Evolutionary conservation across 2,329 filamentous ascomycete species (phyloP).

Genomic region (Fusarium oxysporum): DNA sequence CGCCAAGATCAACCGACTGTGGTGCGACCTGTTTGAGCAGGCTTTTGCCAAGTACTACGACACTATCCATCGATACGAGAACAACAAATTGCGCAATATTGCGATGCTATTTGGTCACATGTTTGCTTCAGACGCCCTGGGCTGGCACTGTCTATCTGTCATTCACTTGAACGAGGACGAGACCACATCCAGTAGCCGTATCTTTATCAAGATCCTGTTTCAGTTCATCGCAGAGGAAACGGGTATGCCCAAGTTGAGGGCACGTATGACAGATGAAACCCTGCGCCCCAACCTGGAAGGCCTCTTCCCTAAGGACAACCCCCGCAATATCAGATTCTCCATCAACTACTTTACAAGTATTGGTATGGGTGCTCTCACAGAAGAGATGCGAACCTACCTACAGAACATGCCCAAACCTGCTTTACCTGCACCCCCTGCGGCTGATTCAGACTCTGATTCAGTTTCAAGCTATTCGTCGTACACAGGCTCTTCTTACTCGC

Average conservation of each 20-base stretch:
- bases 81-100: slow-evolving; percentile 93
- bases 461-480: slow-evolving; percentile 85
- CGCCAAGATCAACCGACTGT: slow-evolving; percentile 93
- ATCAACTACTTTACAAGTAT: slow-evolving; percentile 99
- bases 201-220: slow-evolving; percentile 98
- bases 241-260: slow-evolving; percentile 82
- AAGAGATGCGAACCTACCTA: slow-evolving; percentile 92
- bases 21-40: slow-evolving; percentile 92
- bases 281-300: slow-evolving; percentile 84
- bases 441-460: slow-evolving; percentile 75
- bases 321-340: slow-evolving; percentile 91
- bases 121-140: slow-evolving; percentile 86
- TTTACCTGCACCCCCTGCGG: slow-evolving; percentile 70
- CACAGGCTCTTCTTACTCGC: slow-evolving; percentile 70
- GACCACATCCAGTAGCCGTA: slow-evolving; percentile 94
- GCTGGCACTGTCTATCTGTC: slow-evolving; percentile 88
- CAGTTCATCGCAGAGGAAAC: slow-evolving; percentile 90
- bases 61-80: slow-evolving; percentile 97
- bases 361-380: slow-evolving; percentile 92
- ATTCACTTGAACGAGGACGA: slow-evolving; percentile 96
- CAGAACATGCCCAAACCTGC: slow-evolving; percentile 90
- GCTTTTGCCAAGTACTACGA: slow-evolving; percentile 95
- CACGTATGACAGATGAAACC: slow-evolving; percentile 80
- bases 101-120: slow-evolving; percentile 95
- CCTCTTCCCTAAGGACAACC: slow-evolving; percentile 89